These are phyloP conservation scores for Harrya chromipes DNA, from an alignment of 768 basidiomycete species.

Conservation along the genomic window DNA sequence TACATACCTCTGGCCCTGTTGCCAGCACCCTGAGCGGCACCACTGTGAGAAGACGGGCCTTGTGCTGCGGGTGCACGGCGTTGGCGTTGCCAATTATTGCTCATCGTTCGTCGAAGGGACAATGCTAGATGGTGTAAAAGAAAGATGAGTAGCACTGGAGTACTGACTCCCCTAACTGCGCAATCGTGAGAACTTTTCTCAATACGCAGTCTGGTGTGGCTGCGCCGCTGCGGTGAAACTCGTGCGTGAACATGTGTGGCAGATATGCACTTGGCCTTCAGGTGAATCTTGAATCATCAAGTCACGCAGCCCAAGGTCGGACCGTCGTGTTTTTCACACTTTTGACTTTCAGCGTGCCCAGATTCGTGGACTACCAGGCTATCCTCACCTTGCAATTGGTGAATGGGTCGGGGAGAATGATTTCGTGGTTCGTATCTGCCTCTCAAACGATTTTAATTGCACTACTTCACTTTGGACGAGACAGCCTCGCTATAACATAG, in stretches of 20 bases:
- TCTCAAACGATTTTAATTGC: too few relatives aligned
- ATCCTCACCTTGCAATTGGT: constrained; percentile 41
- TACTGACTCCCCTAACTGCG: too few relatives aligned
- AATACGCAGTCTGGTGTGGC: too few relatives aligned
- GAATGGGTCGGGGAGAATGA: constrained; percentile 61
- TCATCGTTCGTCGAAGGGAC: constrained; percentile 3
- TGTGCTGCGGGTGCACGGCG: too few relatives aligned
- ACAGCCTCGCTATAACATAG: constrained; percentile 71
- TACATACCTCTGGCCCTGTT: too few relatives aligned
- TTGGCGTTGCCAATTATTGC: constrained; percentile 3
- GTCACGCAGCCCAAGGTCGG: too few relatives aligned
- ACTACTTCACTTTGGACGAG: background rate
- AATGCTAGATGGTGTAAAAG: too few relatives aligned
- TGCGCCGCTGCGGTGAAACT: too few relatives aligned
- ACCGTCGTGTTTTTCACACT: background rate
- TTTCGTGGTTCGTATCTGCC: constrained; percentile 42
- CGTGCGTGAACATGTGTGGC: background rate
- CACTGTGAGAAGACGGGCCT: background rate
- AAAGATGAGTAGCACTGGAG: too few relatives aligned
- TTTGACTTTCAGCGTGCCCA: constrained; percentile 22
- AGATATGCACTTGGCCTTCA: constrained; percentile 4
- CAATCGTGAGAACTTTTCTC: too few relatives aligned
- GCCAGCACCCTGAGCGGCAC: background rate
- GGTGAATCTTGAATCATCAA: background rate
- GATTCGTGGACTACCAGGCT: constrained; percentile 37